These are phyloP conservation scores for Cynara cardunculus DNA, from an alignment of 129 eudicot genomes.

Conservation along the genomic window DNA sequence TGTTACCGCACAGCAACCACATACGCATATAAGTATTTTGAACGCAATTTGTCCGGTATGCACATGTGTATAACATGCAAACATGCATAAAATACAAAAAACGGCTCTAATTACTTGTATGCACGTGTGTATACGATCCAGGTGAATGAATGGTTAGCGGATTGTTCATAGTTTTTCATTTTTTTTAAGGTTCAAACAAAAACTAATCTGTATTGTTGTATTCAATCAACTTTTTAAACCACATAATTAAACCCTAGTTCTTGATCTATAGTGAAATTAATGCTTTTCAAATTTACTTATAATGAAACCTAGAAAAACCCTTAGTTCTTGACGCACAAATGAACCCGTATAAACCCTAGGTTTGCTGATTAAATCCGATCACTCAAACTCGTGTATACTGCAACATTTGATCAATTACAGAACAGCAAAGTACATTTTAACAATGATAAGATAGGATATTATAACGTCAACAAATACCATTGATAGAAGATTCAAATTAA, in stretches of 20 bases:
- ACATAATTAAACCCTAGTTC: neutral
- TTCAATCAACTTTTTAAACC: neutral
- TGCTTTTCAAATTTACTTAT: neutral
- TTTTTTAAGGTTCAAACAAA: no score
- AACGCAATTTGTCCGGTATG: no score
- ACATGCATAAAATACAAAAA: no score
- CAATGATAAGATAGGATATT: neutral
- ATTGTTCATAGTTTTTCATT: no score
- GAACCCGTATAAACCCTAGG: neutral
- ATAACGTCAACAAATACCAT: neutral
- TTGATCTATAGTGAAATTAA: neutral
- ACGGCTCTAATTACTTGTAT: no score
- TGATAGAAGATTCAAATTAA: no score
- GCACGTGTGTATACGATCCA: no score
- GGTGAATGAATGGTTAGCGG: no score
- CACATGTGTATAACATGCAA: no score
- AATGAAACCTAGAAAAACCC: neutral
- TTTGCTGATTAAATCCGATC: neutral
- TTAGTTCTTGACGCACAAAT: neutral
- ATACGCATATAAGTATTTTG: no score
- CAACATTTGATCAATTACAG: neutral
- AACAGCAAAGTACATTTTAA: neutral
- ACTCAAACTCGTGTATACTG: neutral
- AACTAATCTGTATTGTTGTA: neutral
- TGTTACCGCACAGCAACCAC: no score